Conservation (phyloP, 371 early-diverging fungal species). For the Mortierella sp. region DNA sequence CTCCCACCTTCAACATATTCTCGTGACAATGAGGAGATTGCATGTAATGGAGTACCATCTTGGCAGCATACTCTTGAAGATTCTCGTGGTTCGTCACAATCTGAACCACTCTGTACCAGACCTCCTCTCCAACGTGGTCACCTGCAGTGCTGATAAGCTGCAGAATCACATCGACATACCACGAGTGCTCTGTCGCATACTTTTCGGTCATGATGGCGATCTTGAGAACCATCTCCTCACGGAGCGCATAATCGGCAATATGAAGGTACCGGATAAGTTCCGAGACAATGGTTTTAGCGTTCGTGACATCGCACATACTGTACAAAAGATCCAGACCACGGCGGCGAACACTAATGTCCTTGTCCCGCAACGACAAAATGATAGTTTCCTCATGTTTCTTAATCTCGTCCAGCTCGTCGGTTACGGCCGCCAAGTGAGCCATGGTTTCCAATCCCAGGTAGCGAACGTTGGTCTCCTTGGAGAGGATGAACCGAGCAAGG, state of each 20-base stretch:
- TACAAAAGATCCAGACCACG: conserved; percentile 96
- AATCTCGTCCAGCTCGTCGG: conserved; percentile 86
- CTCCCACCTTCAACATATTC: conserved; percentile 93
- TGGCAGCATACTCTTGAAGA: conserved; percentile 92
- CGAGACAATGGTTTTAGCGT: conserved; percentile 87
- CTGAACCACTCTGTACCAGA: conserved; percentile 97
- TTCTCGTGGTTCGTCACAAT: conserved; percentile 94
- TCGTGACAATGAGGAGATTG: conserved; percentile 91
- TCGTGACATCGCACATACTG: conserved; percentile 94
- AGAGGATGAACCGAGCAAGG: conserved; percentile 88
- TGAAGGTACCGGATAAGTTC: conserved; percentile 90
- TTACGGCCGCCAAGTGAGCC: conserved; percentile 93
- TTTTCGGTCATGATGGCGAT: conserved; percentile 98
- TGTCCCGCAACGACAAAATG: conserved; percentile 89
- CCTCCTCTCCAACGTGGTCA: conserved; percentile 94
- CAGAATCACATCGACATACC: conserved; percentile 98
- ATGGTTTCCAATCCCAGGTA: conserved; percentile 96
- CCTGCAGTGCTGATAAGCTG: conserved; percentile 95
- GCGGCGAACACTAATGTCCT: conserved; percentile 95
- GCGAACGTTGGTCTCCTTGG: conserved; percentile 95
- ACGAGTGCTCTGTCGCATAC: conserved; percentile 94
- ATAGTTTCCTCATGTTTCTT: conserved; percentile 91
- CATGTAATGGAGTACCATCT: conserved; percentile 83
- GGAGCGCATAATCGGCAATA: conserved; percentile 89
- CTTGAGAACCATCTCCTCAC: conserved; percentile 97